Evolutionary conservation across 2,329 filamentous ascomycete genomes (phyloP), one percentile per base, ranked within the genome.

Genomic region (Pseudogymnoascus sp.): DNA sequence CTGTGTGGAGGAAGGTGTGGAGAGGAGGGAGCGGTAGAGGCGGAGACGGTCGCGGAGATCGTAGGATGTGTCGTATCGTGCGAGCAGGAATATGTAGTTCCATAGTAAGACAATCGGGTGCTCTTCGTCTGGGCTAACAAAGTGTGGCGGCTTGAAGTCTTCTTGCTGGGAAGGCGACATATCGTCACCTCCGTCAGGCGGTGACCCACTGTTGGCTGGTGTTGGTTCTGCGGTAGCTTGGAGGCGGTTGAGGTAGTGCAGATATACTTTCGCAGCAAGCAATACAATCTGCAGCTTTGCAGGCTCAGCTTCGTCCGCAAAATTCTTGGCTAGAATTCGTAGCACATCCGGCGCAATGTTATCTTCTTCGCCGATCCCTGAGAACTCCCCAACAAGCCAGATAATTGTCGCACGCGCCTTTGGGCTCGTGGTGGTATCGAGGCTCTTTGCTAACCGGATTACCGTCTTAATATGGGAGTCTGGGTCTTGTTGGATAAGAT

Each of bases 371-470:
- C 91, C 86, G 2, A 89, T 76, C 0, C 91, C 91, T 0, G 93
- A 86, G 70, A 96, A 97, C 75, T 99, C 95, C 54, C 95, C 95
- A 0, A 97, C 93, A 0, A 99, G 84, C 95, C 95, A 99, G 69
- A 99, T 89, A 67, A 99, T 97, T 60, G 91, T 96, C 2, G 95
- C 95, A 68, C 95, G 84, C 3, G 95, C 95, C 66, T 92, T 88
- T 1, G 95, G 87, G 66, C 95, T 93, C 0, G 89, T 91, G 1
- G 92, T 90, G 3, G 88, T 89, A 71, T 97, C 95, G 1, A 99
- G 83, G 66, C 96, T 93, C 75, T 92, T 95, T 5, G 95, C 95
- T 60, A 99, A 78, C 57, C 91, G 85, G 36, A 97, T 85, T 1
- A 97, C 92, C 0, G 95, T 99, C 45, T 87, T 88, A 10, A 86